Percentiles rank a stretch among this genome's conserved stretches.
Conservation (phyloP, 169 alveolate genomes). For the Plasmodium reichenowi region DNA sequence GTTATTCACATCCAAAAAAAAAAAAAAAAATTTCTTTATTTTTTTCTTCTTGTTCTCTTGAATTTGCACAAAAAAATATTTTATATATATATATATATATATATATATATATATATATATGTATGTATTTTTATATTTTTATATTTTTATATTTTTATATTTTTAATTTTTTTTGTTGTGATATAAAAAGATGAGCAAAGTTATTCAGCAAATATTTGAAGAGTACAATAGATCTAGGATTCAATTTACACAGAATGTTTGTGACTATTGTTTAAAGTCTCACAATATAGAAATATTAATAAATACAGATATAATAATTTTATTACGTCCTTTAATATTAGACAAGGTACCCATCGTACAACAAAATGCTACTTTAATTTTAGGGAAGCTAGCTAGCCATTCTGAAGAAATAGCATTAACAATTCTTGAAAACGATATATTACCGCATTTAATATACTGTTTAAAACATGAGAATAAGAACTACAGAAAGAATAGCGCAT, state of each 20-base stretch:
- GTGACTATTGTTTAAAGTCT: conserved; percentile 55
- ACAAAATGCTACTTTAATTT: conserved; percentile 60
- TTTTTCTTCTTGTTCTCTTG: too few species aligned
- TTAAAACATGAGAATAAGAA: conserved; percentile 76
- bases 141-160: too few species aligned
- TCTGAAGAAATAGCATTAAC: conserved; percentile 69
- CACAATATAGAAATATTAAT: conserved; percentile 62
- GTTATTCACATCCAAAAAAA: too few species aligned
- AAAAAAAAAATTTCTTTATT: too few species aligned
- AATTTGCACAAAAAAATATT: too few species aligned
- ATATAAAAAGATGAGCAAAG: conserved; percentile 45
- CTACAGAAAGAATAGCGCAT: conserved; percentile 61
- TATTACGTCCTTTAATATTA: conserved; percentile 58
- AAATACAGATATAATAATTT: conserved; percentile 58
- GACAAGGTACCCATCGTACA: conserved; percentile 71
- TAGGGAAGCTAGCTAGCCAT: conserved; percentile 57
- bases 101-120: too few species aligned
- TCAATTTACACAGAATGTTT: conserved; percentile 57
- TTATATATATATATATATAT: too few species aligned
- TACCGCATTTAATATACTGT: conserved; percentile 71
- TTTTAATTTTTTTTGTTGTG: too few species aligned
- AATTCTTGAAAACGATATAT: conserved; percentile 58
- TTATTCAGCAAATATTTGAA: conserved; percentile 54
- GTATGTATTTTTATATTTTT: too few species aligned
- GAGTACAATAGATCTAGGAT: conserved; percentile 45